Conservation (phyloP, 2,329 filamentous ascomycete genomes). For the Conoideocrella luteorostrata region DNA sequence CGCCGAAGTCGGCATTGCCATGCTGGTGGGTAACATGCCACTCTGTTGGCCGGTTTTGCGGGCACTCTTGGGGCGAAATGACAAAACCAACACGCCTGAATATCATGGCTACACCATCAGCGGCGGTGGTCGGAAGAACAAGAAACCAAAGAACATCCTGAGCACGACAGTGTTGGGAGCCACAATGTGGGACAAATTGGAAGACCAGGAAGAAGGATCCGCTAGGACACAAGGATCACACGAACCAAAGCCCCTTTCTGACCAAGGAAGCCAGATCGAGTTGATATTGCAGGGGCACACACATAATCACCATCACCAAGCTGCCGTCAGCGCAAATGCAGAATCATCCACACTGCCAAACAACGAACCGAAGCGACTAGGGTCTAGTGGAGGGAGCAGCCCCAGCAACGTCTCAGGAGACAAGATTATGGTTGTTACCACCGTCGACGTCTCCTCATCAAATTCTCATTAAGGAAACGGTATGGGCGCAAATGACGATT, state of each 20-base stretch:
- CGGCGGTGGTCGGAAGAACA: conserved; percentile 9
- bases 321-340: conserved; percentile 11
- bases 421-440: conserved; percentile 21
- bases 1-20: conserved; percentile 51
- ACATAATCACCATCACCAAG: conserved; percentile 9
- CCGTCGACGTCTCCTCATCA: conserved; percentile 20
- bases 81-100: conserved; percentile 17
- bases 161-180: conserved; percentile 14
- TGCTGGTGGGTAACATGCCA: conserved; percentile 55
- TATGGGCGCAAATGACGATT: neutral
- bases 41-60: conserved; percentile 53
- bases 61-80: conserved; percentile 25
- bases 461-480: conserved; percentile 1
- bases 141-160: conserved; percentile 10
- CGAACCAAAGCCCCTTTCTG: conserved; percentile 1
- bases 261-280: conserved; percentile 24
- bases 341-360: conserved; percentile 1
- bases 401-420: conserved; percentile 9
- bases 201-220: conserved; percentile 17
- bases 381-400: conserved; percentile 3
- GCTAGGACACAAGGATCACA: neutral
- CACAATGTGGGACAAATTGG: conserved; percentile 23
- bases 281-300: conserved; percentile 15
- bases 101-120: conserved; percentile 16
- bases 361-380: conserved; percentile 8